Evolutionary conservation across 1,139 yeast species (phyloP), one percentile per base, ranked within the genome.

Genomic region (Arxiozyma telluris): DNA sequence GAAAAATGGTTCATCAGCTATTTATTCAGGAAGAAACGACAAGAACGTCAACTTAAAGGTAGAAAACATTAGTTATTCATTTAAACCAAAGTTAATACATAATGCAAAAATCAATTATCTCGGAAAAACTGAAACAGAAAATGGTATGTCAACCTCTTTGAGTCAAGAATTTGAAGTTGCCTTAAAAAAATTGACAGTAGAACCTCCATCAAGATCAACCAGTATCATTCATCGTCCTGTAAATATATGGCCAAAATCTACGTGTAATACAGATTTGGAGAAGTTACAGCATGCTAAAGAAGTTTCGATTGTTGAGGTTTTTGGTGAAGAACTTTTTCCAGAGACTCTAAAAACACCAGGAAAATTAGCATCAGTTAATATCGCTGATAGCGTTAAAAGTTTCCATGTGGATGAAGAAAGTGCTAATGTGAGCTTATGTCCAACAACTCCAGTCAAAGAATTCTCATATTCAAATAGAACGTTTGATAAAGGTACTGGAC

Each of bases 61-160:
- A n/a, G 50, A 52, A 41, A 49, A 44, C 11, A 25, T 41, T 15
- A 51, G 30, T 30, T 52, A 59, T 54, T 57, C 60, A 30, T 61
- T 63, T 47, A 59, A 62, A 57, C 59, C 72, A 54, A 55, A 63
- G 22, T 38, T 52, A 17, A 50, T 57, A n/a, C 59, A 57, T 44
- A 52, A 52, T 23, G 20, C 53, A 5, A 54, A 47, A 27, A 49
- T 53, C 11, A 51, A 49, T 43, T 52, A 53, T 43, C 23, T 48
- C 20, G 55, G 47, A 6, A 39, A 25, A 22, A 27, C 21, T n/a
- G n/a, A 46, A 4, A 25, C 34, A 7, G 27, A 34, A n/a, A 12
- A n/a, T 4, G 47, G 42, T 44, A 21, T 30, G 25, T n/a, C 45
- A 6, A 39, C 42, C 6, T 54, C 59, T 1, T 47, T 57, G 25